A percentile compares a stretch with the other conserved stretches of the same genome.
These are phyloP conservation scores for Phycomyces nitens DNA, from an alignment of 192 early-diverging fungal species.

Conservation along the genomic window DNA sequence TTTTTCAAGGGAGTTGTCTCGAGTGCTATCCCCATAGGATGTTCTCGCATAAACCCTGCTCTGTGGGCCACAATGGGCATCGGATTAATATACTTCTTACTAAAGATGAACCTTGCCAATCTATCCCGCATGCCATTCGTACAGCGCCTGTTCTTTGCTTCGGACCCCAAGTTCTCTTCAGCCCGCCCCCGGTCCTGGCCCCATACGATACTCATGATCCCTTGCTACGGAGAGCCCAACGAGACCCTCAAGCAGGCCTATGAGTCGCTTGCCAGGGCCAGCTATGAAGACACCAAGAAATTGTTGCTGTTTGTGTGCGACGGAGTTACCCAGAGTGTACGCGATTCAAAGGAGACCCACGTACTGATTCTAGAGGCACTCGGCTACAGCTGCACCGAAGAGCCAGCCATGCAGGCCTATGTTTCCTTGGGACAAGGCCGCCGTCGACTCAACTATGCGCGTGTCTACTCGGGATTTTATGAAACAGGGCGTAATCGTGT, in stretches of 20 bases:
- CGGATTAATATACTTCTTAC: slow-evolving; percentile 28
- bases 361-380: slow-evolving; percentile 62
- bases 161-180: slow-evolving; percentile 10
- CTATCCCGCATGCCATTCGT: slow-evolving; percentile 31
- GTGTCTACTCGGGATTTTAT: slow-evolving; percentile 65
- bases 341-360: slow-evolving; percentile 58
- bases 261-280: slow-evolving; percentile 55
- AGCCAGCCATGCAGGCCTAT: slow-evolving; percentile 49
- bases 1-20: slow-evolving; percentile 30
- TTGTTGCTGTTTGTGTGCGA: slow-evolving; percentile 68
- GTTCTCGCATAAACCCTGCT: slow-evolving; percentile 32
- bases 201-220: slow-evolving; percentile 54
- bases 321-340: slow-evolving; percentile 57
- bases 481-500: slow-evolving; percentile 47
- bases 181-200: slow-evolving; percentile 4
- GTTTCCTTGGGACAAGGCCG: slow-evolving; percentile 43
- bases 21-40: slow-evolving; percentile 15
- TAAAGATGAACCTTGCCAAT: slow-evolving; percentile 38
- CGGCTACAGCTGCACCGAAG: slow-evolving; percentile 54
- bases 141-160: slow-evolving; percentile 19
- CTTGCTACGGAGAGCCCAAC: slow-evolving; percentile 69
- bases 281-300: slow-evolving; percentile 69
- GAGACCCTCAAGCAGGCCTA: slow-evolving; percentile 57
- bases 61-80: slow-evolving; percentile 37
- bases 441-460: slow-evolving; percentile 59